These are phyloP conservation scores for Syncephalis plumigaleata DNA, from an alignment of 371 early-diverging fungal species.

Conservation along the genomic window DNA sequence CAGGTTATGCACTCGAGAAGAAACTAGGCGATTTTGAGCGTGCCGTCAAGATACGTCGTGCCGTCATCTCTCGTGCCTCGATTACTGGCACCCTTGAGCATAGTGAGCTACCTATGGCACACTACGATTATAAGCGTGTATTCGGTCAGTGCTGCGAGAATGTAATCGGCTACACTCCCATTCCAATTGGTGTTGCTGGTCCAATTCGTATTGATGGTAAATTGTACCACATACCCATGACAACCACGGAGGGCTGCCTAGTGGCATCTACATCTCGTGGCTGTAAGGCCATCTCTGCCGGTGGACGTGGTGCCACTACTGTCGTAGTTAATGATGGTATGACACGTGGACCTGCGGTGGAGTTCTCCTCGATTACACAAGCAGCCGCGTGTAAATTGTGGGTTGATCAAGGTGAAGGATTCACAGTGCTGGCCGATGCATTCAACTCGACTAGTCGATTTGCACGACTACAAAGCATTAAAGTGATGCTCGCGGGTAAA, in stretches of 20 bases:
- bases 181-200: constrained; percentile 90
- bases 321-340: constrained; percentile 80
- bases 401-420: constrained; percentile 49
- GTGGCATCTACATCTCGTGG: constrained; percentile 95
- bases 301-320: constrained; percentile 67
- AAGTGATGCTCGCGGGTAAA: constrained; percentile 72
- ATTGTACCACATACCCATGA: constrained; percentile 78
- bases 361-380: constrained; percentile 47
- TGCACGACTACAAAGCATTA: constrained; percentile 65
- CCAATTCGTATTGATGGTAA: constrained; percentile 70
- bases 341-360: constrained; percentile 87
- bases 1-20: constrained; percentile 75
- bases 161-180: constrained; percentile 87
- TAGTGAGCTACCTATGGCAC: constrained; percentile 49
- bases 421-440: constrained; percentile 36
- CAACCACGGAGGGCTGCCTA: constrained; percentile 90
- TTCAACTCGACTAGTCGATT: constrained; percentile 86
- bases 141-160: constrained; percentile 93
- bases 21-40: constrained; percentile 51
- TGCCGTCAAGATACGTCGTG: constrained; percentile 71
- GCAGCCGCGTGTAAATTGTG: constrained; percentile 61
- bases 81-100: constrained; percentile 40
- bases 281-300: constrained; percentile 84
- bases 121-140: constrained; percentile 79
- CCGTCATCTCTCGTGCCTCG: constrained; percentile 51